Conservation (phyloP, 768 basidiomycete species). For the Tricholoma sp. region DNA sequence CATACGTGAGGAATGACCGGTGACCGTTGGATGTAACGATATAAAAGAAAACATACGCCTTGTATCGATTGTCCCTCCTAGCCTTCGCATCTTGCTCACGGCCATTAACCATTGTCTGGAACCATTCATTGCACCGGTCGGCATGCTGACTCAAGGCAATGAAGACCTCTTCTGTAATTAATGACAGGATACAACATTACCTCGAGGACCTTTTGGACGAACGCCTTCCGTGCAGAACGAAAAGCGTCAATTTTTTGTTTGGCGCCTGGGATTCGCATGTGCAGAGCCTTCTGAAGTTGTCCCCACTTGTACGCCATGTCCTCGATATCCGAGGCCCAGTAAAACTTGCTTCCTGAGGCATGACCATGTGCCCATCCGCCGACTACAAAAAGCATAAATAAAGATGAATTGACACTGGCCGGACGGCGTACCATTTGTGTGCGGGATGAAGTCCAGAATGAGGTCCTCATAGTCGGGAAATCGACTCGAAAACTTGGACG, state of each 20-base stretch:
- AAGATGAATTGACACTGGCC: neutral
- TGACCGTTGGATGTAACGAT: too few relatives aligned
- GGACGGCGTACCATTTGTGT: conserved; percentile 24
- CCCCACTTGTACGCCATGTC: conserved; percentile 16
- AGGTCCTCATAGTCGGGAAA: conserved; percentile 24
- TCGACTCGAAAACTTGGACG: conserved; percentile 15
- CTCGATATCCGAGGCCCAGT: conserved; percentile 28
- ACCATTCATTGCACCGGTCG: too few relatives aligned
- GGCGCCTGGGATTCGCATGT: conserved; percentile 18
- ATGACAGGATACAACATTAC: conserved; percentile 1
- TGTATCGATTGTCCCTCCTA: too few relatives aligned
- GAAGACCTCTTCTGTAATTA: too few relatives aligned
- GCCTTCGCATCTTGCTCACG: too few relatives aligned
- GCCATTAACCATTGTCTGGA: too few relatives aligned
- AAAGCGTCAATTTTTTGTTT: conserved; percentile 22
- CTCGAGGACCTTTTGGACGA: conserved; percentile 11
- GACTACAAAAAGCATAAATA: conserved; percentile 12
- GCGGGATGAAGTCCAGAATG: conserved; percentile 24
- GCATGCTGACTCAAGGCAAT: too few relatives aligned
- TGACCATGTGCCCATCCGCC: conserved; percentile 25
- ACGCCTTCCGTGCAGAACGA: conserved; percentile 10
- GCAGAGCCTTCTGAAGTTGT: conserved; percentile 13
- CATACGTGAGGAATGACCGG: too few relatives aligned
- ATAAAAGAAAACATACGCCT: too few relatives aligned
- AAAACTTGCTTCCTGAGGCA: conserved; percentile 23